A percentile compares a stretch with the other conserved stretches of the same genome.
Evolutionary conservation across 768 basidiomycete species (phyloP).

Genomic region (Boletus sp.): DNA sequence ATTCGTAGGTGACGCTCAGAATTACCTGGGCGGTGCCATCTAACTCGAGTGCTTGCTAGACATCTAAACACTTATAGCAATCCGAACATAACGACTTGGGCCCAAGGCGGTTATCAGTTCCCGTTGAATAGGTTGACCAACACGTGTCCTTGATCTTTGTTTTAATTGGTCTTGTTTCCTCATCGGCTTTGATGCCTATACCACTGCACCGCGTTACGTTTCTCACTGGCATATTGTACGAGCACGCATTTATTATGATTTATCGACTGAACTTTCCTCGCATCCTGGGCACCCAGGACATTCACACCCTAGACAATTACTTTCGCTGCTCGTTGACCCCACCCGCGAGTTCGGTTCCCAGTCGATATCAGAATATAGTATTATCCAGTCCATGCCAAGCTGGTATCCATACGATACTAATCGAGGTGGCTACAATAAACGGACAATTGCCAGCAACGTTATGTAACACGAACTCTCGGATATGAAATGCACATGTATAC

Average conservation of each 20-base stretch:
- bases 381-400: conserved; percentile 2
- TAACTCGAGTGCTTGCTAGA: conserved; percentile 16
- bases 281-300: conserved; percentile 1
- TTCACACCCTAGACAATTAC: conserved; percentile 15
- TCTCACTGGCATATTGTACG: conserved; percentile 23
- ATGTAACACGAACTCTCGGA: not conserved
- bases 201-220: conserved; percentile 20
- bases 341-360: not conserved
- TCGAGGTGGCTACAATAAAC: not conserved
- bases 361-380: conserved; percentile 5
- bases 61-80: conserved; percentile 64
- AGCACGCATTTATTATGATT: conserved; percentile 26
- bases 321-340: not conserved
- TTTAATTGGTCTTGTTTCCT: conserved; percentile 6
- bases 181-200: conserved; percentile 11
- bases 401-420: conserved; percentile 4
- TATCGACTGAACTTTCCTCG: conserved; percentile 18
- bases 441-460: not conserved
- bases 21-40: not conserved
- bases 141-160: conserved; percentile 19
- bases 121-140: conserved; percentile 57
- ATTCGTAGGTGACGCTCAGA: conserved; percentile 41
- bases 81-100: conserved; percentile 86
- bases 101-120: conserved; percentile 67
- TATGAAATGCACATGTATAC: no score